Base-by-base conservation (phyloP, 805 yeast genomes). In the Candida silvicultrix region DNA sequence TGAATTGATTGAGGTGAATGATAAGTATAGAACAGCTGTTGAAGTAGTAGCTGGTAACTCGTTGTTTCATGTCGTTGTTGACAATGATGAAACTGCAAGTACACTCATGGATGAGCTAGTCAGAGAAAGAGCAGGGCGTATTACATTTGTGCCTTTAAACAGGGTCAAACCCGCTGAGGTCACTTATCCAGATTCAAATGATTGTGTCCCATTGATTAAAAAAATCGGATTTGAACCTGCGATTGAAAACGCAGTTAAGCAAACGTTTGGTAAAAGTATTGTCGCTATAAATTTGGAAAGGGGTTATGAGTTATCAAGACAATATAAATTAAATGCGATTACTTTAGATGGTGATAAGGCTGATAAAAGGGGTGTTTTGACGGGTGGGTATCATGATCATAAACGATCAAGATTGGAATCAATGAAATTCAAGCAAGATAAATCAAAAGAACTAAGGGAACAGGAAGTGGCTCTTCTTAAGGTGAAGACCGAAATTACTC, bases 331-430 rank as follows among this genome's bases (percentile, higher is more conserved):
- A 21, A 81, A 78, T 54, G 86, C 96, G 1, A 85, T 94, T 15
- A 94, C 99, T 0, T 67, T 92, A 16, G 95, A 88, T 62, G 99
- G 99, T 54, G 98, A 94, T 60, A 72, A 88, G 52, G 88, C 88
- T 42, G 95, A 88, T 55, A 80, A 79, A 41, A 78, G 73, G 52
- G 99, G 99, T 63, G 85, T 85, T 2, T 63, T 94, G 40, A 81
- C 88, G 21, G 98, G 98, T 64, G 98, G 98, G 42, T 88, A 76
- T 56, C 76, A 86, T 53, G 94, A 87, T 55, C 76, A 73, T 54
- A 77, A 77, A 48, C 71, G 68, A 44, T 83, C 89, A 0, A 74
- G 95, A 54, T 64, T 90, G 41, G 96, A 89, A 53, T 77, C 83
- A 2, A 70, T 88, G 56, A 80, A 79, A 45, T 60, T 67, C 14